Evolutionary conservation across 345 rosid genomes (phyloP), one percentile per base, ranked within the genome.

Genomic region (Angophora floribunda): DNA sequence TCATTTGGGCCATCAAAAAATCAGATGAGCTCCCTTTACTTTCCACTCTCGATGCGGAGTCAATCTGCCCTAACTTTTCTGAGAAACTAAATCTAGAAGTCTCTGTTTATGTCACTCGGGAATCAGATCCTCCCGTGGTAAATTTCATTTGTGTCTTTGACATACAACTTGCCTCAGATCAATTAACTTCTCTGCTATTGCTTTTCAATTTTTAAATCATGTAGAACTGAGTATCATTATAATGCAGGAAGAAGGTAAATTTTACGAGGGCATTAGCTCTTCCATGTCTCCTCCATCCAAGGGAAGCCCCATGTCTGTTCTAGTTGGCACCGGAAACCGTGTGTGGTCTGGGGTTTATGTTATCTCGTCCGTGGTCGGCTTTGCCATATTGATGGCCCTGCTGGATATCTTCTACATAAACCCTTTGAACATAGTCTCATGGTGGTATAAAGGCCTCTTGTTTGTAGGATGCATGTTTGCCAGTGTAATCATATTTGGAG

Each of bases 371-470:
- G 92, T 95, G 7, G 84, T 94, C 45, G 99, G 99, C 15, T 95
- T 96, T 87, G 84, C 93, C 52, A 45, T 91, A 61, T 67, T 91
- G 91, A 89, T 92, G 65, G 92, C 93, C 57, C 70, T 96, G 86
- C 24, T 93, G 90, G 91, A 95, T 80, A 87, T 91, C 67, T 93
- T 90, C 88, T 96, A 96, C 90, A 88, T 96, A 52, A 94, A 96
- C 52, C 96, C 91, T 32, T 92, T 78, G 87, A 87, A 88, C 85
- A 85, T 96, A 88, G 55, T 89, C 30, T n/a, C 93, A 5, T 97
- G 99, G 99, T 97, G 99, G 99, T 96, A 95, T 93, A 95, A 93
- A 65, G 99, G 98, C 86, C 93, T 97, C 86, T 92, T 96, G 50
- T 93, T 95, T 84, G 10, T 95, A 41, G 92, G 87, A 22, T 95